Base-by-base conservation (phyloP, 257 asterid genomes). In the Knoxia roxburghii region DNA sequence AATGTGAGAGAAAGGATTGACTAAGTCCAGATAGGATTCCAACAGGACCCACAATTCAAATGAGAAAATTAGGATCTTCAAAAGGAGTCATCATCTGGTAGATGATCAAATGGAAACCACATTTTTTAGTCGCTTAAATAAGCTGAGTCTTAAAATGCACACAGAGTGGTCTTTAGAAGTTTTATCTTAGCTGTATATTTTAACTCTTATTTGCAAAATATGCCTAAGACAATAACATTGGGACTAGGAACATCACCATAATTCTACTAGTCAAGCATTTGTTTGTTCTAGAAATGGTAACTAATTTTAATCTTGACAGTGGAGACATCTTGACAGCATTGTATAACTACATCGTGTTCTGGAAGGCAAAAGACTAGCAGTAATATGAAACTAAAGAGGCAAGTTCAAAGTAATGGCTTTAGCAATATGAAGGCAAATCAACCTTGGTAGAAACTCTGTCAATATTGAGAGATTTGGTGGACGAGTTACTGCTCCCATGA, bases 371-470 rank as follows among this genome's bases (percentile, higher is more conserved):
- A 52, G 10, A 35, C 11, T 69, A 49, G 62, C 56, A 61, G 11
- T 3, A 15, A 8, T 18, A 20, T 13, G 21, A 18, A 48, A 35
- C 54, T 27, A 6, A 41, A 41, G 12, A 53, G 51, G 23, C 12
- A 46, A 23, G 13, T 20, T 43, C 20, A 29, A 32, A 33, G 17
- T 50, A 59, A 27, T 27, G 23, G 18, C 49, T 40, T 35, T 18
- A 35, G 49, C 48, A 67, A 24, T 29, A 56, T 68, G 58, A 60
- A 35, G 37, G 69, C 69, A 72, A 61, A 69, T 71, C 74, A 75
- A 94, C 99, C 99, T 94, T 65, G 99, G 97, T 35, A 94, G 89
- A 73, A 78, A 94, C 72, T 94, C 99, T 4, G 99, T 90, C 82
- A 90, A 71, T 80, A 94, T 94, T 74, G 99, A 90, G 79, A 94